phyloP scores from a whole-genome alignment of 768 basidiomycete genomes.

The Rhodocollybia butyracea region DNA sequence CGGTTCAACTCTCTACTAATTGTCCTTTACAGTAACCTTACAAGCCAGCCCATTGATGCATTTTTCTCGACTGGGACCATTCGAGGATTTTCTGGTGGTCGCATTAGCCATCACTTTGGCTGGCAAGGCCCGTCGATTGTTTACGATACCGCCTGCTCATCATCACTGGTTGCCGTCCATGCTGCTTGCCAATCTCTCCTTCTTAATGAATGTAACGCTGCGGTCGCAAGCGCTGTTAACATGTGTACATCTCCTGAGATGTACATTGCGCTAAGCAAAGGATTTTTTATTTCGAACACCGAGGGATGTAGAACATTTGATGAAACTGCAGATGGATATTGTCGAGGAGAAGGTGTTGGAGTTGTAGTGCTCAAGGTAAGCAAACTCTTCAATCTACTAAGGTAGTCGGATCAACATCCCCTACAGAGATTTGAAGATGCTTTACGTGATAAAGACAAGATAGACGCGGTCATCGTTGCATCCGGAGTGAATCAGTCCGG shows the following conservation, averaged over 20 bases:
- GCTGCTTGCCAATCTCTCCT: constrained; percentile 8
- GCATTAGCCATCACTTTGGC: constrained; percentile 6
- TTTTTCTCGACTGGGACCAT: constrained; percentile 2
- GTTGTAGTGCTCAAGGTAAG: constrained; percentile 7
- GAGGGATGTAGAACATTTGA: constrained; percentile 7
- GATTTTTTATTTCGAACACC: constrained; percentile 7
- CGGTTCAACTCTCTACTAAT: neutral
- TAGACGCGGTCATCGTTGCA: constrained; percentile 6
- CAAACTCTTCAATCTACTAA: neutral
- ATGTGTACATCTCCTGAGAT: constrained; percentile 8
- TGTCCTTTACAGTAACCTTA: neutral
- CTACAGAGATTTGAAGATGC: constrained; percentile 7
- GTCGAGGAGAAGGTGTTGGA: constrained; percentile 3
- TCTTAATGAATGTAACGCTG: constrained; percentile 4
- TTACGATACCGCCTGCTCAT: constrained; percentile 6
- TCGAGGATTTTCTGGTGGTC: constrained; percentile 7
- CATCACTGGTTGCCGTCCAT: constrained; percentile 4
- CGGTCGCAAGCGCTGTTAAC: neutral
- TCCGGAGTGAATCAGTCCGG: constrained; percentile 8
- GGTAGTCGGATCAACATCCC: neutral
- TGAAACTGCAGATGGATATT: constrained; percentile 8
- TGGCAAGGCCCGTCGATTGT: constrained; percentile 6
- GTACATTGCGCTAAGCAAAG: constrained; percentile 6
- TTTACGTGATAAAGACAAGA: constrained; percentile 8
- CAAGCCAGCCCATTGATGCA: constrained; percentile 2